These are phyloP conservation scores for Pharnaceum exiguum DNA, from an alignment of 148 eudicot species.

Conservation along the genomic window DNA sequence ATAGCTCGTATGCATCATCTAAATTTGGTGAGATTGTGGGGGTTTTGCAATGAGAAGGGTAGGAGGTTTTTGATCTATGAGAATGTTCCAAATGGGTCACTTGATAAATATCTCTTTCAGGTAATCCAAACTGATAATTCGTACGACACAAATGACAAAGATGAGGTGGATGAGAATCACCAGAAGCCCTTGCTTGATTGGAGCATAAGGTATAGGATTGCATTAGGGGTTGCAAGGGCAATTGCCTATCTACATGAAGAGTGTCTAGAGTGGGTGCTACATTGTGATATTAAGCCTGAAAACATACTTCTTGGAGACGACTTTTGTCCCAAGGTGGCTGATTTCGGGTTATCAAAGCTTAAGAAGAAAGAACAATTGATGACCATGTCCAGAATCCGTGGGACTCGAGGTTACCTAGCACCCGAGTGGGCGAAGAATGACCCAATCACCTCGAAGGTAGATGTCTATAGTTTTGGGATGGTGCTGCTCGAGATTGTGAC, in stretches of 20 bases:
- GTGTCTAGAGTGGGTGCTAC: conserved; percentile 85
- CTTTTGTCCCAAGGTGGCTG: conserved; percentile 82
- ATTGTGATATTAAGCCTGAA: conserved; percentile 87
- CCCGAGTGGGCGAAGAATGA: conserved; percentile 73
- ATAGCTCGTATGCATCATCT: conserved; percentile 95
- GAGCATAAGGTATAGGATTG: conserved; percentile 76
- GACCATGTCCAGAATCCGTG: conserved; percentile 52
- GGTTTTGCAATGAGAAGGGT: conserved; percentile 84
- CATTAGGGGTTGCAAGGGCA: conserved; percentile 84
- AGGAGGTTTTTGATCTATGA: conserved; percentile 66
- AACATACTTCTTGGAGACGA: conserved; percentile 82
- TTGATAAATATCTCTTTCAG: conserved; percentile 53
- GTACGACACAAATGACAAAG: background rate
- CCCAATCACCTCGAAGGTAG: conserved; percentile 69
- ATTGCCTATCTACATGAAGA: conserved; percentile 86
- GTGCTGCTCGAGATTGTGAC: conserved; percentile 67
- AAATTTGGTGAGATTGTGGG: conserved; percentile 82
- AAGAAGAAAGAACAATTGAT: conserved; percentile 68
- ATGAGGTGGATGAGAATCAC: background rate
- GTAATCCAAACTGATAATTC: background rate
- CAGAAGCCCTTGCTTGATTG: conserved; percentile 68
- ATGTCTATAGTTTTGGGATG: conserved; percentile 83
- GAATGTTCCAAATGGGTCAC: conserved; percentile 82
- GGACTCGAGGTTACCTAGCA: conserved; percentile 84
- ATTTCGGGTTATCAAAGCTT: conserved; percentile 76